Evolutionary conservation across 1,139 yeast genomes (phyloP).

Genomic region (Suhomyces bokatorum): DNA sequence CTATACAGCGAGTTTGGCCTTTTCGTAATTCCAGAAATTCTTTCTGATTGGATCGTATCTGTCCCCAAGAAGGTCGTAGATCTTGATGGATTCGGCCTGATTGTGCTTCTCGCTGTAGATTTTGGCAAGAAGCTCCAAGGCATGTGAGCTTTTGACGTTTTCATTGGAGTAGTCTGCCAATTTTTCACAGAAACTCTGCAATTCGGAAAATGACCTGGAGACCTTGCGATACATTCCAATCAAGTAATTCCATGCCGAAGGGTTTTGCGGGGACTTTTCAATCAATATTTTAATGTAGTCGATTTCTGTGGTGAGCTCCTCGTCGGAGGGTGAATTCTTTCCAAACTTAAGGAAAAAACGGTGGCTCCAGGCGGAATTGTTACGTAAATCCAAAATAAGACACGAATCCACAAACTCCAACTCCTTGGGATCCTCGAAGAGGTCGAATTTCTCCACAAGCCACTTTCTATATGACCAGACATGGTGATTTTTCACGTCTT

Average conservation of each 20-base stretch:
- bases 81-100: constrained; percentile 33
- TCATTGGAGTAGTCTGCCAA: constrained; percentile 36
- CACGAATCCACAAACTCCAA: constrained; percentile 50
- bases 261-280: constrained; percentile 70
- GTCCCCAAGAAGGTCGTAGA: constrained; percentile 50
- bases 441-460: constrained; percentile 59
- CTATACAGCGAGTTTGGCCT: constrained; percentile 9
- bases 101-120: constrained; percentile 39
- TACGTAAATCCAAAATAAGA: constrained; percentile 66
- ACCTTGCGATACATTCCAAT: constrained; percentile 53
- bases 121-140: constrained; percentile 64
- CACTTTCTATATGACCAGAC: constrained; percentile 93
- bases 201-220: constrained; percentile 26
- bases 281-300: constrained; percentile 51
- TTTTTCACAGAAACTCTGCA: constrained; percentile 46
- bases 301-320: constrained; percentile 34
- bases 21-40: constrained; percentile 59
- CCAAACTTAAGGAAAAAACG: constrained; percentile 60
- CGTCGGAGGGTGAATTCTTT: constrained; percentile 14
- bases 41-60: constrained; percentile 67
- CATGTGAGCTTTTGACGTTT: constrained; percentile 54
- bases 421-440: constrained; percentile 50
- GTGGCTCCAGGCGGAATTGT: constrained; percentile 95
- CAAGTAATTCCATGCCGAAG: constrained; percentile 86
- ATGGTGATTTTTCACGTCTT: constrained; percentile 89